A percentile compares a stretch with the other conserved stretches of the same genome.
Evolutionary conservation across 2,329 filamentous ascomycete species (phyloP).

Genomic region (Fusarium neocosmosporiellum): DNA sequence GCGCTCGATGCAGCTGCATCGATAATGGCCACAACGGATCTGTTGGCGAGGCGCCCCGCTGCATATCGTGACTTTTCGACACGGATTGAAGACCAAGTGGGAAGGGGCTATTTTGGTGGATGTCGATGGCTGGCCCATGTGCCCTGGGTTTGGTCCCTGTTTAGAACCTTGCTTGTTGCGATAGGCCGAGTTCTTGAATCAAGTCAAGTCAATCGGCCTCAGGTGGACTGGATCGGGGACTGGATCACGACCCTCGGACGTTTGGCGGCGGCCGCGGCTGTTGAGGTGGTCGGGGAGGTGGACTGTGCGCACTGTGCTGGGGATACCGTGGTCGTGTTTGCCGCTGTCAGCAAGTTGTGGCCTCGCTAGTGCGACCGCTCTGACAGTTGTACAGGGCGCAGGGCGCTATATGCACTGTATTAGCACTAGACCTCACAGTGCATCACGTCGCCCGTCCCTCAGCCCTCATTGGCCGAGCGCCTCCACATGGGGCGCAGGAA

Average conservation of each 20-base stretch:
- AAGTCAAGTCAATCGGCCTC: slow-evolving; percentile 19
- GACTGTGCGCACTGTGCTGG: slow-evolving; percentile 1
- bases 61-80: slow-evolving; percentile 39
- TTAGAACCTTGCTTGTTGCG: slow-evolving; percentile 21
- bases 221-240: slow-evolving; percentile 26
- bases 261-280: slow-evolving; percentile 32
- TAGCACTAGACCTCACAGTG: neutral
- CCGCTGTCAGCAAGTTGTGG: neutral
- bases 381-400: slow-evolving; percentile 6
- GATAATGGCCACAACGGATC: slow-evolving; percentile 42
- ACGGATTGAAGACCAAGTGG: slow-evolving; percentile 25
- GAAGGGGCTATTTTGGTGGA: slow-evolving; percentile 30
- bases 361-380: neutral
- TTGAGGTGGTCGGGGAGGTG: slow-evolving; percentile 27
- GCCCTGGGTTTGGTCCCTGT: slow-evolving; percentile 19
- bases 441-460: slow-evolving; percentile 1
- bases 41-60: slow-evolving; percentile 41
- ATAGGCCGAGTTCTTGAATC: slow-evolving; percentile 33
- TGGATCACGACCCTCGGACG: slow-evolving; percentile 24
- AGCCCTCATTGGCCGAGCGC: slow-evolving; percentile 36
- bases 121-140: slow-evolving; percentile 37
- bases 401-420: neutral
- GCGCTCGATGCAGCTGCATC: slow-evolving; percentile 35
- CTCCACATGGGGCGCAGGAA: slow-evolving; percentile 37
- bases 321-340: slow-evolving; percentile 23